Evolutionary conservation across 805 yeast genomes (phyloP), one percentile per base, ranked within the genome.

Genomic region (Saccharomycopsis javanensis): DNA sequence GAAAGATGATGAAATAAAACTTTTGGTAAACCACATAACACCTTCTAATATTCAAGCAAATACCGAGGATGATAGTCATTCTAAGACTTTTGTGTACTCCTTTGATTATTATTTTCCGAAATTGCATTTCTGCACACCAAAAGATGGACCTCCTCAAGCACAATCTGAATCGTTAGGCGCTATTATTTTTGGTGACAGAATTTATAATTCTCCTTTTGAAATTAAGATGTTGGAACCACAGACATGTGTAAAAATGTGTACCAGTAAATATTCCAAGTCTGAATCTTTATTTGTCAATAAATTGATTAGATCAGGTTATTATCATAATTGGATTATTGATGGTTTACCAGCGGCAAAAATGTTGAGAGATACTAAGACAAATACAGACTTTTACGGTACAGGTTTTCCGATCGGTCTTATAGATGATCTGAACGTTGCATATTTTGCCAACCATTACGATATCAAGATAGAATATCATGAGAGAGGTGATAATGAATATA

Each of bases 141-240:
- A 72, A 57, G 81, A 72, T 28, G 89, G 88, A 1, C 53, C 37
- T 16, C 60, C 60, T 75, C 62, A 67, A 27, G 64, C 69, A 30
- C 96, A 89, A 68, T 82, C 88, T 62, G 98, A 90, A 71, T 85
- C 95, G 10, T 76, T 94, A 55, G 99, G 99, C 7, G 85, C 97
- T 1, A 85, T 94, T 63, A 79, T 94, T 58, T 90, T 94, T 69
- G 99, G 99, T 62, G 99, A 94, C 71, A 79, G 99, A 68, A 90
- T 94, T 62, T 90, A 87, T 75, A 84, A 88, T 66, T 90, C 98
- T 8, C 97, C 98, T 5, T 89, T 88, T 66, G 80, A 84, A 54
- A 73, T 94, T 61, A 76, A 80, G 37, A 87, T 94, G 96, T 76
- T 86, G 62, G 78, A 86, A 67, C 80, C 87, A 61, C 78, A 78